Evolutionary conservation across 2,329 filamentous ascomycete species (phyloP), one percentile per base, ranked within the genome.

Genomic region (Aspergillus thermomutatus): DNA sequence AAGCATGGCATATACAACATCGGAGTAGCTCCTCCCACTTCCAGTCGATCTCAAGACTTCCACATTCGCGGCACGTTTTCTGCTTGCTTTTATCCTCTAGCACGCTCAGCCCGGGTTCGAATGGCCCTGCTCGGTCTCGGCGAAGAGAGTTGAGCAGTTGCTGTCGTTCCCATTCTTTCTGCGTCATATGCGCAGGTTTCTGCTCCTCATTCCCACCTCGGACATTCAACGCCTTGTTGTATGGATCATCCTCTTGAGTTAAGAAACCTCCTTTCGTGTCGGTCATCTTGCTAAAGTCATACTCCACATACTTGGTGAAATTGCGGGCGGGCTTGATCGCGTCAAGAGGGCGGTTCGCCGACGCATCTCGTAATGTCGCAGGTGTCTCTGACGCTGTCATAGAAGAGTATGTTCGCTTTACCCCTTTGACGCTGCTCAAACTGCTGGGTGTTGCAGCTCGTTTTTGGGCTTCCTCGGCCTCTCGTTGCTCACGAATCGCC

Each of bases 251-350:
- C 60, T 93, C 90, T 1, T 85, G 83, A n/a, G 88, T 90, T 62
- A 99, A 76, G 74, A 99, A 99, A 0, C 94, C 94, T 60, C 94
- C 94, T 71, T 97, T 97, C 0, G 93, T 97, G 73, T 99, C 94
- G 6, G 89, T 95, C 92, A 99, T 97, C 76, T 93, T 89, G 71
- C 90, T 93, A 76, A 99, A 94, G 74, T 99, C 94, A 77, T 97
- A 97, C 70, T 99, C 94, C 69, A 99, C 92, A 71, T 89, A 97
- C 72, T 94, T 93, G 59, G 90, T 86, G 65, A 97, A 97, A 69
- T 95, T 97, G 68, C 87, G 85, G 41, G 91, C 90, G 0, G 93
- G 88, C 54, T 86, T 87, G 50, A 95, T 87, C 4, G 77, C 72
- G 48, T 80, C 73, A 31, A 77, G 68, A 6, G 76, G 76, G 9